These are phyloP conservation scores for Thinopyrum elongatum DNA, from an alignment of 176 grass and related monocot species.

Conservation along the genomic window DNA sequence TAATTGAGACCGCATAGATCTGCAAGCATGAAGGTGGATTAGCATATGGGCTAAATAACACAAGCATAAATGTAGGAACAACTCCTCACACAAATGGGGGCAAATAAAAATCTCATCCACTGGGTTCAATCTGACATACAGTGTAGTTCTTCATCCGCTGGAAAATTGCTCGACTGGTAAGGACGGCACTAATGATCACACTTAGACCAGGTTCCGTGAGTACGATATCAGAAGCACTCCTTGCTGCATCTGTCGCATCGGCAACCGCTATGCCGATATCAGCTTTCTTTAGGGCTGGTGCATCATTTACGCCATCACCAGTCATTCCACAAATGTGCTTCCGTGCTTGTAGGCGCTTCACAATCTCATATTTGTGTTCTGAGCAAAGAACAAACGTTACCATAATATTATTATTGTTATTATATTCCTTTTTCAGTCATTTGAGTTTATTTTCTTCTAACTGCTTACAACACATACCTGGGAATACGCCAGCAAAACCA, in stretches of 20 bases:
- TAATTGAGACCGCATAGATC: slow-evolving; percentile 66
- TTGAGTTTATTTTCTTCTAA: neutral
- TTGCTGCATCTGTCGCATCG: slow-evolving; percentile 58
- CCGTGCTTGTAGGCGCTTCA: slow-evolving; percentile 57
- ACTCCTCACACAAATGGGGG: neutral
- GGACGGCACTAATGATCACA: slow-evolving; percentile 58
- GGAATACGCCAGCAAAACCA: too few relatives aligned
- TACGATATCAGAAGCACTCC: slow-evolving; percentile 63
- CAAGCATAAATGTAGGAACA: neutral
- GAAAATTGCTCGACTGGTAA: slow-evolving; percentile 61
- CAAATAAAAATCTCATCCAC: neutral
- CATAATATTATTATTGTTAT: neutral
- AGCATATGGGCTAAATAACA: neutral
- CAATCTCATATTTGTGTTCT: slow-evolving; percentile 70
- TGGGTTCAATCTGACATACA: slow-evolving; percentile 9
- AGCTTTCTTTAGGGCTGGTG: slow-evolving; percentile 61
- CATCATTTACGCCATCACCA: slow-evolving; percentile 65
- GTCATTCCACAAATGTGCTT: slow-evolving; percentile 72
- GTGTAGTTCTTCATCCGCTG: slow-evolving; percentile 73
- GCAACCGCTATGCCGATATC: slow-evolving; percentile 67
- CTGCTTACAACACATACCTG: slow-evolving; percentile 8
- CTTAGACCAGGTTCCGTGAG: slow-evolving; percentile 64
- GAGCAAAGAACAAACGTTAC: neutral
- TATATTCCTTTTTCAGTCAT: neutral
- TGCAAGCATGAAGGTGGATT: slow-evolving; percentile 28